Evolutionary conservation across 2,329 filamentous ascomycete species (phyloP), one percentile per base, ranked within the genome.

Genomic region (Xylariomycetidae sp.): DNA sequence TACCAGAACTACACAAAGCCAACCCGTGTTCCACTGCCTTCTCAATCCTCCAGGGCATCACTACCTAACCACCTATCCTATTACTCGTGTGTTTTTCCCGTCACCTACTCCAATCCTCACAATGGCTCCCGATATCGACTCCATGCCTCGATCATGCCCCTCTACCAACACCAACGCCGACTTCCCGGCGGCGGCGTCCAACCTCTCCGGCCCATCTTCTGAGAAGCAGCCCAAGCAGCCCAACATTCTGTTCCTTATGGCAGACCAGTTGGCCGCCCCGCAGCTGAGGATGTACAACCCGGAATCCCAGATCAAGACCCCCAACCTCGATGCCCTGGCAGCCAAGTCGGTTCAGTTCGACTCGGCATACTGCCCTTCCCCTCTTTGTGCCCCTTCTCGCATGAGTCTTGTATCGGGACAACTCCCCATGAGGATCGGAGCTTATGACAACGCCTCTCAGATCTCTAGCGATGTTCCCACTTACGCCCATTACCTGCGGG

Each of bases 371-470:
- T 95, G 88, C 67, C 90, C 90, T 40, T 89, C 88, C 9, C 89
- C 89, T 6, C 78, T 95, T 24, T 95, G 89, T 59, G 89, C 88
- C 1, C 89, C 89, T 2, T 94, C 87, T 10, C 82, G 89, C 50
- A 94, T 94, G 77, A 87, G 85, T 58, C 85, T 95, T 82, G 89
- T 95, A 59, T 90, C 85, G 9, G 89, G 89, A 26, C 85, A 90
- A 53, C 71, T 95, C 37, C 89, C 89, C 25, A 90, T 88, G 61
- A 89, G 85, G 68, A 94, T 95, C 51, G 85, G 82, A 25, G 85
- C 87, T 8, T 95, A 85, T 59, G 89, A 95, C 66, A 95, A 95
- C 55, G 89, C 88, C 27, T 79, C 84, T 20, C 83, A 88, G 47
- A 81, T 95, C 50, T 72, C 77, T 35, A 85, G 85, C 35, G 87